Percentiles rank a stretch among this genome's conserved stretches.
Evolutionary conservation across 2,329 filamentous ascomycete species (phyloP).

Genomic region (Colletotrichum neosansevieriae): DNA sequence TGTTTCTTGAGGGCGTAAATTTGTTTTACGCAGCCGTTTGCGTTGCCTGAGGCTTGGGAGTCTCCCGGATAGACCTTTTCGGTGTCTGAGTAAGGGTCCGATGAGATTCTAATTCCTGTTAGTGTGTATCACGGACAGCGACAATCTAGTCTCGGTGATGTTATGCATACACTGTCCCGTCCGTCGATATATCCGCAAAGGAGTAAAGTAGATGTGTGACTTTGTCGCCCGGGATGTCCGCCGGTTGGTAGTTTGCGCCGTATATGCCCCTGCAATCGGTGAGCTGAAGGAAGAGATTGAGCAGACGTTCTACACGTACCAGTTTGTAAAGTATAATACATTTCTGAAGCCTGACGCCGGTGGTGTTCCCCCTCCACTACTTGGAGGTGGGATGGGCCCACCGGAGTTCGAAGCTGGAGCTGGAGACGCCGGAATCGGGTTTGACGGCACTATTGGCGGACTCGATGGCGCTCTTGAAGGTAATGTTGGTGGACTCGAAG

Average conservation of each 20-base stretch:
- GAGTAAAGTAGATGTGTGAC: conserved; percentile 81
- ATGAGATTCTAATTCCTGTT: conserved; percentile 57
- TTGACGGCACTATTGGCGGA: background rate
- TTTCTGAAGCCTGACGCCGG: conserved; percentile 48
- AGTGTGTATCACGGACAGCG: background rate
- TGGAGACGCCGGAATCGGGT: background rate
- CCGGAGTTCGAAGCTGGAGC: background rate
- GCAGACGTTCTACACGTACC: conserved; percentile 51
- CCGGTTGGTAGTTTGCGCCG: conserved; percentile 68
- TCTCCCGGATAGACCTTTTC: conserved; percentile 77
- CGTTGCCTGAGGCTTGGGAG: conserved; percentile 71
- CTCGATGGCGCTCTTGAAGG: background rate
- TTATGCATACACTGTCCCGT: conserved; percentile 60
- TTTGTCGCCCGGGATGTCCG: conserved; percentile 74
- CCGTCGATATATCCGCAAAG: conserved; percentile 59
- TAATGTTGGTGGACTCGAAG: background rate
- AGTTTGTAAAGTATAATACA: conserved; percentile 67
- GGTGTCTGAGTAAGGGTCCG: conserved; percentile 71
- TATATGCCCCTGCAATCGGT: conserved; percentile 52
- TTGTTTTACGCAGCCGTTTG: conserved; percentile 83
- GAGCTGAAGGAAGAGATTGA: background rate
- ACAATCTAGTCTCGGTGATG: background rate
- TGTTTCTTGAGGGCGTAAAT: conserved; percentile 80
- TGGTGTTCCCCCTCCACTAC: background rate
- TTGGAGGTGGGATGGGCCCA: background rate